phyloP scores from a whole-genome alignment of 352 stramenopile genomes.

The Thalassiosira livingstoniorum region DNA sequence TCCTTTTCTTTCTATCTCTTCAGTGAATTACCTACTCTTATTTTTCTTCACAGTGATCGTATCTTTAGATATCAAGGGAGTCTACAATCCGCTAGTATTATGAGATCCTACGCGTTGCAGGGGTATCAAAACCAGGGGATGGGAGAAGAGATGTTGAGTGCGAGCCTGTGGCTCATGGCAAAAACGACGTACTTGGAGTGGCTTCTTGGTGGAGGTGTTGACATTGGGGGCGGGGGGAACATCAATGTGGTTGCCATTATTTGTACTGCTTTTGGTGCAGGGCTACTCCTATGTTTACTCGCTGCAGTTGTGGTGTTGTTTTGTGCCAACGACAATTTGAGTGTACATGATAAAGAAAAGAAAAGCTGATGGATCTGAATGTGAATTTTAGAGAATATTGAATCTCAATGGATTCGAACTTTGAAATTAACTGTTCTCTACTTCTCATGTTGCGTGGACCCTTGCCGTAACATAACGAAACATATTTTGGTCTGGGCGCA shows the following conservation, averaged over 20 bases:
- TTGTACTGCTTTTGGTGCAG: constrained; percentile 1
- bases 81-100: not conserved
- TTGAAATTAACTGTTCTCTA: no score
- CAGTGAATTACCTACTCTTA: constrained; percentile 17
- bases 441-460: no score
- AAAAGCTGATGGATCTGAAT: no score
- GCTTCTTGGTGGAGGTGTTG: constrained; percentile 4
- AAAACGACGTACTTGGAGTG: constrained; percentile 27
- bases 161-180: constrained; percentile 8
- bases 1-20: constrained; percentile 1
- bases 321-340: not conserved
- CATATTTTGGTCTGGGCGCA: no score
- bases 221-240: not conserved
- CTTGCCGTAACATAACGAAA: no score
- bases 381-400: no score
- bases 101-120: constrained; percentile 37
- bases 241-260: constrained; percentile 9
- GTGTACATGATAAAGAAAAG: no score
- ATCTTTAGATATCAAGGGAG: constrained; percentile 31
- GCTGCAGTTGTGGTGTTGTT: not conserved
- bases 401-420: no score
- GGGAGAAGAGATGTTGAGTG: constrained; percentile 15
- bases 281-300: not conserved
- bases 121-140: constrained; percentile 26
- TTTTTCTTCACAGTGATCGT: constrained; percentile 27